These are phyloP conservation scores for Microcyclospora pomicola DNA, from an alignment of 2,329 filamentous ascomycete species.

Conservation along the genomic window DNA sequence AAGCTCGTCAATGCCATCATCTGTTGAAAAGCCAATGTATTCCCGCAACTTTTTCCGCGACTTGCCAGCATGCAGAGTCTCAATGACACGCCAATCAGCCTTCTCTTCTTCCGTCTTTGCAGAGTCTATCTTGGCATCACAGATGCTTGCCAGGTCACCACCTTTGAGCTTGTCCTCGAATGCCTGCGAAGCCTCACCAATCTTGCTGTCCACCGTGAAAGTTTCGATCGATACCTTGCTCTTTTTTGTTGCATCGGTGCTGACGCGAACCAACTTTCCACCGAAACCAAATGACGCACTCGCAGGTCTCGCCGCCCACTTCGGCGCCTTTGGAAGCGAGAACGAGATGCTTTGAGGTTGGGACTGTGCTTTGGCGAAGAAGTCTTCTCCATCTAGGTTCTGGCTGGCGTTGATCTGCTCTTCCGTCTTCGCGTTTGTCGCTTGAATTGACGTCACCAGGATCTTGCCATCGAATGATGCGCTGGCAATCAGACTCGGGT, in stretches of 20 bases:
- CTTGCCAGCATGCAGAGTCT: conserved; percentile 72
- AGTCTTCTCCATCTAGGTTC: conserved; percentile 78
- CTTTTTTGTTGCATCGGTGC: conserved; percentile 45
- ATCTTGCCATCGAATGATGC: conserved; percentile 97
- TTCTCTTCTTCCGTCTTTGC: conserved; percentile 82
- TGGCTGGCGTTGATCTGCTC: conserved; percentile 50
- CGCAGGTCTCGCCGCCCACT: conserved; percentile 74
- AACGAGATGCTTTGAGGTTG: conserved; percentile 86
- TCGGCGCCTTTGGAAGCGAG: conserved; percentile 70
- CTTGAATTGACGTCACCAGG: conserved; percentile 82
- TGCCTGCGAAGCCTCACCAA: conserved; percentile 70
- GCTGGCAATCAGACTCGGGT: conserved; percentile 83
- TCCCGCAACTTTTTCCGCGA: conserved; percentile 77
- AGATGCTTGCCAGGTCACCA: conserved; percentile 66
- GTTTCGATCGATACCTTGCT: conserved; percentile 74
- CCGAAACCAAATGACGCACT: conserved; percentile 91
- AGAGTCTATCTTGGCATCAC: conserved; percentile 59
- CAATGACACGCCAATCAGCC: conserved; percentile 89
- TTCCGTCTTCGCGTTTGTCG: conserved; percentile 62
- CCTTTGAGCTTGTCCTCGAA: conserved; percentile 73
- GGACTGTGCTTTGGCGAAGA: conserved; percentile 85
- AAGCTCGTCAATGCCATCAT: conserved; percentile 29
- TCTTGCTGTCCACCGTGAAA: conserved; percentile 77
- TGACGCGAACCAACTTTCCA: conserved; percentile 73
- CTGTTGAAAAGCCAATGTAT: conserved; percentile 72